These are phyloP conservation scores for Arxiozyma heterogenica DNA, from an alignment of 1,139 yeast species.

Conservation along the genomic window DNA sequence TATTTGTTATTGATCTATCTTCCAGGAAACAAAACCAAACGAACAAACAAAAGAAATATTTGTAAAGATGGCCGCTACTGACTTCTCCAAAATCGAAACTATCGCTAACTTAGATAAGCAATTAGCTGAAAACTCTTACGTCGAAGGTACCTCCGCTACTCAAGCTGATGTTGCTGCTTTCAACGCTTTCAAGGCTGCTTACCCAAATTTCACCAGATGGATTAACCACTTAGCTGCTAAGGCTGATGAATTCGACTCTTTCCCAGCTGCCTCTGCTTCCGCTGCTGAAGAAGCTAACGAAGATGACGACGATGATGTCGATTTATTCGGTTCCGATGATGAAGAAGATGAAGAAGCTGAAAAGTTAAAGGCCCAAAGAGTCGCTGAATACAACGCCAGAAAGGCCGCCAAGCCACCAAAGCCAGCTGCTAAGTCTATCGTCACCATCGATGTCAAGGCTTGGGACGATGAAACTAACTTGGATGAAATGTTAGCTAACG, in stretches of 20 bases:
- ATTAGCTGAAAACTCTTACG: conserved; percentile 87
- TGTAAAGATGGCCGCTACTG: conserved; percentile 59
- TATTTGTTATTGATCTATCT: conserved; percentile 32
- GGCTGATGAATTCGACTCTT: conserved; percentile 71
- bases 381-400: conserved; percentile 95
- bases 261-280: conserved; percentile 54
- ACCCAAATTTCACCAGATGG: conserved; percentile 97
- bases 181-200: conserved; percentile 90
- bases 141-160: conserved; percentile 82
- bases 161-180: conserved; percentile 92
- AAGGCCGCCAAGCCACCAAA: conserved; percentile 96
- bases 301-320: conserved; percentile 87
- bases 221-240: conserved; percentile 93
- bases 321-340: conserved; percentile 83
- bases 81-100: conserved; percentile 73
- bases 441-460: conserved; percentile 96
- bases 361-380: conserved; percentile 91
- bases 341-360: conserved; percentile 97
- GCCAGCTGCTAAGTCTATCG: conserved; percentile 97
- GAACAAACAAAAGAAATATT: background rate
- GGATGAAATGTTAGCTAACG: conserved; percentile 77
- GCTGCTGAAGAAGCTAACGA: conserved; percentile 52
- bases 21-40: conserved; percentile 9
- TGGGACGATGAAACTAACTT: conserved; percentile 99
- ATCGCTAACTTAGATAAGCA: conserved; percentile 75